These are phyloP conservation scores for Theileria equi DNA, from an alignment of 169 alveolate species.

Conservation along the genomic window DNA sequence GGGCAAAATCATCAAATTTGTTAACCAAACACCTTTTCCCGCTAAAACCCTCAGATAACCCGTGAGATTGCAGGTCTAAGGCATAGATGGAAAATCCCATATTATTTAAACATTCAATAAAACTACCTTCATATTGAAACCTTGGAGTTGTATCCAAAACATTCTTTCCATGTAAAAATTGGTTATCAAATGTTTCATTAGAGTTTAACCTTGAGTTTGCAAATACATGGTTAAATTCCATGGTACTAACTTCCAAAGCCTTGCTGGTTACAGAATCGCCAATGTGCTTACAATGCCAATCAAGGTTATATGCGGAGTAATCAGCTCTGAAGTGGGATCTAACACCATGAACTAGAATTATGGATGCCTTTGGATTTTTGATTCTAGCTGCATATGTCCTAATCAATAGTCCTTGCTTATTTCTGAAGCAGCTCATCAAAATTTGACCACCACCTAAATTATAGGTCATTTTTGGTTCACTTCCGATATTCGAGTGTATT, in stretches of 20 bases:
- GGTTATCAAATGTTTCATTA: not conserved
- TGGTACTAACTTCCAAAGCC: conserved; percentile 12
- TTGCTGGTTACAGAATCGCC: conserved; percentile 31
- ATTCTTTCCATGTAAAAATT: conserved; percentile 29
- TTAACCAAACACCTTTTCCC: conserved; percentile 38
- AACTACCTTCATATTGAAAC: conserved; percentile 62
- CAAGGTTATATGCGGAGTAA: conserved; percentile 63
- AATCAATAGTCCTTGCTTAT: conserved; percentile 55
- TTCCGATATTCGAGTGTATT: too few species aligned
- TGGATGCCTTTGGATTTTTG: conserved; percentile 53
- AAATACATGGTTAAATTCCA: conserved; percentile 22
- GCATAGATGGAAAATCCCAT: conserved; percentile 64
- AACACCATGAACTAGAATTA: conserved; percentile 68
- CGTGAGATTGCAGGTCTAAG: conserved; percentile 70
- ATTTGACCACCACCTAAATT: too few species aligned
- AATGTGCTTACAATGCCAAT: conserved; percentile 37
- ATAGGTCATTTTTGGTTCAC: too few species aligned
- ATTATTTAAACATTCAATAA: conserved; percentile 60
- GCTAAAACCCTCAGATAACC: conserved; percentile 64
- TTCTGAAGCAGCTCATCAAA: conserved; percentile 60
- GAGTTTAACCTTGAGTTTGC: not conserved
- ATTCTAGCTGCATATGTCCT: conserved; percentile 65
- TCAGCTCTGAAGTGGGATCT: conserved; percentile 66
- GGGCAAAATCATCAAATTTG: conserved; percentile 59
- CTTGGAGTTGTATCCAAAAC: conserved; percentile 50